phyloP scores from a whole-genome alignment of 179 eudicot genomes.

The Kewa caespitosa region DNA sequence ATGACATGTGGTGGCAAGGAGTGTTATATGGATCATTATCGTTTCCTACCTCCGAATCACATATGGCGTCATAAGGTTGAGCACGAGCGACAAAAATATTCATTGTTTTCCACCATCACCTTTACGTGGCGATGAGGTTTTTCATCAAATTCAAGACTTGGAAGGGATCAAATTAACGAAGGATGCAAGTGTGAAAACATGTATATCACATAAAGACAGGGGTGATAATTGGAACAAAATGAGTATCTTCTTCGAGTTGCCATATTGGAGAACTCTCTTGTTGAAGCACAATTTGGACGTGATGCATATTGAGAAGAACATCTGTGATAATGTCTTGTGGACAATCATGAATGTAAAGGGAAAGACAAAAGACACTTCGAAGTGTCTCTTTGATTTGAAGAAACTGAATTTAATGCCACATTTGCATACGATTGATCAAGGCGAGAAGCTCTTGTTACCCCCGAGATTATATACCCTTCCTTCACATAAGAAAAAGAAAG shows the following conservation, averaged over 20 bases:
- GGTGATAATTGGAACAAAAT: conserved; percentile 7
- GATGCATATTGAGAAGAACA: conserved; percentile 11
- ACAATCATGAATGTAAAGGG: conserved; percentile 4
- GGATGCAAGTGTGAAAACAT: not conserved
- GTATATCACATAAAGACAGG: not conserved
- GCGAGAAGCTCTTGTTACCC: not conserved
- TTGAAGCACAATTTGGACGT: conserved; percentile 1
- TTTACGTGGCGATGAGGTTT: not conserved
- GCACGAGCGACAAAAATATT: conserved; percentile 6
- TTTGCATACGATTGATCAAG: not conserved
- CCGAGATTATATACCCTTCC: not conserved
- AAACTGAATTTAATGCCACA: not conserved
- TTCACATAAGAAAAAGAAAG: not conserved
- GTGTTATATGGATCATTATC: conserved; percentile 12
- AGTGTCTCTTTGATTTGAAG: not conserved
- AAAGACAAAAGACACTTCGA: not conserved
- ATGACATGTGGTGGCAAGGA: conserved; percentile 1
- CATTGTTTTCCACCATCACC: not conserved
- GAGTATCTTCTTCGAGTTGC: not conserved
- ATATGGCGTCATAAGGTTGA: not conserved
- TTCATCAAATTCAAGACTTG: conserved; percentile 2
- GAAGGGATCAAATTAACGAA: not conserved
- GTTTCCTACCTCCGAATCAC: not conserved
- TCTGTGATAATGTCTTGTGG: not conserved
- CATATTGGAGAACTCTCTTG: not conserved